Evolutionary conservation across 257 asterid genomes (phyloP), one percentile per base, ranked within the genome.

Genomic region (Fraxinus quadrangulata): DNA sequence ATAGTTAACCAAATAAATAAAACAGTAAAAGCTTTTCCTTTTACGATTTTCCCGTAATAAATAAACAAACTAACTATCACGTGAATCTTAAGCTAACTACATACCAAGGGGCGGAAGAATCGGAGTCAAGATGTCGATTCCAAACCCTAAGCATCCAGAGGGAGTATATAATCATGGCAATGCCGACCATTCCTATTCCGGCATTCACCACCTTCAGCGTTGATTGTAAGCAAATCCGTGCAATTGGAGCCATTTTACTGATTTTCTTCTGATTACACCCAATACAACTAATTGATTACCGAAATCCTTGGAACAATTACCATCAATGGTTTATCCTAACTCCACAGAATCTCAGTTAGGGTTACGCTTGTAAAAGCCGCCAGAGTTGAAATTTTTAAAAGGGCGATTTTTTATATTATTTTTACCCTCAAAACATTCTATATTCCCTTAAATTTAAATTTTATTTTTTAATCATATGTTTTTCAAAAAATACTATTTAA

Each of bases 71-170:
- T n/a, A 6, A 13, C 0, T 8, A 26, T 21, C 31, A 11, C 10
- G 26, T n/a, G 24, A 63, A 70, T 49, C 61, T 9, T 31, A 74
- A 74, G 75, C 7, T 24, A 73, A 33, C 72, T 51, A 51, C 8
- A n/a, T 86, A 92, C 98, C 98, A 94, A 10, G 97, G 97, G 33
- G 80, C 14, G 4, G 19, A 30, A 10, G 47, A 40, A 40, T 77
- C 76, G 49, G 83, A 72, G 61, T 77, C 83, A 74, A 85, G 76
- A 34, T 89, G 87, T 76, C 86, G 90, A 75, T 82, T 86, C 97
- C 97, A 92, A 77, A 75, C 87, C 77, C 92, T 87, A 31, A 94
- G 84, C 99, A 94, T 94, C 99, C 97, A 94, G 28, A 94, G 85
- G 21, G 96, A 81, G 83, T 94, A 94, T 81, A 94, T 51, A 54